Percentiles rank a stretch among this genome's conserved stretches.
Evolutionary conservation across 306 rosid species (phyloP).

Genomic region (Citrullus mucosospermus): DNA sequence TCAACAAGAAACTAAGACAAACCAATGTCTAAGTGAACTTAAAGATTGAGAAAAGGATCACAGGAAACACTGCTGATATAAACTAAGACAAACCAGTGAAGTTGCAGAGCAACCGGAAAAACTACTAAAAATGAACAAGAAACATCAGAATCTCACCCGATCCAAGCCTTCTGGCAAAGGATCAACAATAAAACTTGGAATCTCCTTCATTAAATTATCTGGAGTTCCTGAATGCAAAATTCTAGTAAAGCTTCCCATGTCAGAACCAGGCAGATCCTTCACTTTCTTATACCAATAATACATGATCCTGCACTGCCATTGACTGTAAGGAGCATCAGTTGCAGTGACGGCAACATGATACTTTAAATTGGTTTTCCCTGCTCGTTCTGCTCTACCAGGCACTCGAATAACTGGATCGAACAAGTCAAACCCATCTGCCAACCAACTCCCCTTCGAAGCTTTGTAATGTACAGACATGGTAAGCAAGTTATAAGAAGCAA

Average conservation of each 20-base stretch:
- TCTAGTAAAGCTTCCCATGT: slow-evolving; percentile 76
- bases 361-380: slow-evolving; percentile 18
- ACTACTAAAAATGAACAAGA: background rate
- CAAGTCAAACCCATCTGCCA: slow-evolving; percentile 21
- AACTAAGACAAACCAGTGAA: background rate
- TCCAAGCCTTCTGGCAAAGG: slow-evolving; percentile 93
- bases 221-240: slow-evolving; percentile 64
- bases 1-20: background rate
- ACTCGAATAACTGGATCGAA: slow-evolving; percentile 13
- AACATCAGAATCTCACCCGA: slow-evolving; percentile 33
- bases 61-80: background rate
- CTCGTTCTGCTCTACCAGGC: slow-evolving; percentile 10
- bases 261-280: slow-evolving; percentile 74
- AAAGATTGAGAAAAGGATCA: background rate
- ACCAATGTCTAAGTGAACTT: background rate
- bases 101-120: background rate
- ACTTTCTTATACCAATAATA: slow-evolving; percentile 79
- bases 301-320: slow-evolving; percentile 95
- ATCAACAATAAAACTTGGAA: slow-evolving; percentile 76
- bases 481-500: slow-evolving; percentile 63
- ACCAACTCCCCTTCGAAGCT: slow-evolving; percentile 25
- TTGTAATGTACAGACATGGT: slow-evolving; percentile 36
- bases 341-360: slow-evolving; percentile 79
- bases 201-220: slow-evolving; percentile 70
- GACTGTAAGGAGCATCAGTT: slow-evolving; percentile 84